Conservation (phyloP, 2,329 filamentous ascomycete genomes). For the Phialocephala sp. region DNA sequence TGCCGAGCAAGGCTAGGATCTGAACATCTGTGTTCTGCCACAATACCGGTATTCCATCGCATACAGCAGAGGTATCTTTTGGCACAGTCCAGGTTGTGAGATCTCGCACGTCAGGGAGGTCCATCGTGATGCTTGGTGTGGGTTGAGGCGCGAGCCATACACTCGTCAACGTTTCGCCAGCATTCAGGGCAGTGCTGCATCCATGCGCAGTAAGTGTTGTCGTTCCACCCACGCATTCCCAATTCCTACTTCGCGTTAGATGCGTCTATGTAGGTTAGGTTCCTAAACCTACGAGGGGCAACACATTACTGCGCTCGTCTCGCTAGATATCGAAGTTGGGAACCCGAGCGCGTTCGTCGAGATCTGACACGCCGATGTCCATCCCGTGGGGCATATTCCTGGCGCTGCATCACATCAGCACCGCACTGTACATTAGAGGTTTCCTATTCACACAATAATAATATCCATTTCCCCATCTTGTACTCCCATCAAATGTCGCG, state of each 20-base stretch:
- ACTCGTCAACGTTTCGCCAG: slow-evolving; percentile 14
- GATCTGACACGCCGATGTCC: slow-evolving; percentile 18
- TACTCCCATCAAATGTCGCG: slow-evolving; percentile 16
- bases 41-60: slow-evolving; percentile 23
- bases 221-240: slow-evolving; percentile 18
- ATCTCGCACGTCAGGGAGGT: background rate
- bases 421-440: background rate
- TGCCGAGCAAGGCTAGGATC: slow-evolving; percentile 16
- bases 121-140: slow-evolving; percentile 15
- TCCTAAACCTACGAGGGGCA: slow-evolving; percentile 22
- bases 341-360: slow-evolving; percentile 20
- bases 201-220: slow-evolving; percentile 19
- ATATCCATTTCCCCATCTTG: slow-evolving; percentile 24
- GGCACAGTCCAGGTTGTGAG: slow-evolving; percentile 14
- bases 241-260: slow-evolving; percentile 7
- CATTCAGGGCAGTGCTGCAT: slow-evolving; percentile 9
- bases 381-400: slow-evolving; percentile 23
- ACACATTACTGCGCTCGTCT: slow-evolving; percentile 22
- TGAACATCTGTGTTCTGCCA: slow-evolving; percentile 25
- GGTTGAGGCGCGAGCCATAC: slow-evolving; percentile 18
- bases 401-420: slow-evolving; percentile 10
- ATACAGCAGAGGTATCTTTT: slow-evolving; percentile 11
- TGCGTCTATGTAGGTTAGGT: background rate
- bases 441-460: slow-evolving; percentile 12
- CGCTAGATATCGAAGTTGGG: slow-evolving; percentile 14